Base-by-base conservation (phyloP, 805 yeast genomes). In the Candida peoriensis region DNA sequence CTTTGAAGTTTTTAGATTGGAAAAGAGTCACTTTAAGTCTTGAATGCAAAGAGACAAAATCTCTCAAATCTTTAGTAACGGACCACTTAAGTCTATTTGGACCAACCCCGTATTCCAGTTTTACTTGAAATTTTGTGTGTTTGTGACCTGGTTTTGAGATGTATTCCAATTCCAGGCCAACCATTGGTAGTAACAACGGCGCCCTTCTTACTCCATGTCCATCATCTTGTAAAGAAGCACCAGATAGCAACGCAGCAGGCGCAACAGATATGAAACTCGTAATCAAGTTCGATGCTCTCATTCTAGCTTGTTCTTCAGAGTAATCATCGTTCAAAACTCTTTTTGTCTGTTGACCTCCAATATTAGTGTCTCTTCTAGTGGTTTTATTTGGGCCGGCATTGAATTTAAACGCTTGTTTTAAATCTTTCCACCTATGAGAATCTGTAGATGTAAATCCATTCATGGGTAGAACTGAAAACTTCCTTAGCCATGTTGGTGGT, bases 21-120 rank as follows among this genome's bases (percentile, higher is more conserved):
- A 76, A 65, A 7, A 68, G 52, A 3, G 72, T 64, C 8, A 79
- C 63, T 51, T 76, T 79, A 42, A 89, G 63, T 36, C 75, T 71
- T 14, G 82, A 73, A 55, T 89, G 94, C 36, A 90, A 65, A 18
- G 68, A 68, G n/a, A 74, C 61, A 28, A 93, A 65, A 42, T 88
- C 96, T 47, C 78, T 76, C 31, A 80, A 74, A 16, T 77, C 81
- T 48, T 81, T 81, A 20, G 76, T 68, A 6, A 93, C 74, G 1
- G 80, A 66, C 98, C 98, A 93, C 47, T 75, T 74, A 47, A 88
- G 63, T 35, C 88, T 62, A 37, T 79, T 75, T 6, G 77, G 74
- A 2, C 96, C 96, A 21, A 88, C 75, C 6, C 97, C 98, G 52
- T 93, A 93, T 53, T 89, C 96, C 29, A 93, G 64, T 32, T 81